A percentile compares a stretch with the other conserved stretches of the same genome.
Conservation (phyloP, 2,329 filamentous ascomycete genomes). For the Rosellinia necatrix region DNA sequence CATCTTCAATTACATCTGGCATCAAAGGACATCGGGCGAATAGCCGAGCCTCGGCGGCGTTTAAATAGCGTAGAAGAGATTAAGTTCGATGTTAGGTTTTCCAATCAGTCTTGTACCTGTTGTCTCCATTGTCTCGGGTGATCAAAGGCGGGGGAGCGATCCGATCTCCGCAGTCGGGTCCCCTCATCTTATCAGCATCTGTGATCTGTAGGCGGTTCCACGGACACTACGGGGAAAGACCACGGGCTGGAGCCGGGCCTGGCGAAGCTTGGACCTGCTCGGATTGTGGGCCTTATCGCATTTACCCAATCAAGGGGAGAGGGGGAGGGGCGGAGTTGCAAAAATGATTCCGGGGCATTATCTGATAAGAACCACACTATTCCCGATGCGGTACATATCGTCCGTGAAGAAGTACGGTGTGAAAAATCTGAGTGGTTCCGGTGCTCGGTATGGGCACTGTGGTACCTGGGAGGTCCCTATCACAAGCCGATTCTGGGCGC, state of each 20-base stretch:
- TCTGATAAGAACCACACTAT: constrained; percentile 28
- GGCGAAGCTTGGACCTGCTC: constrained; percentile 28
- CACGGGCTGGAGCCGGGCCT: not conserved
- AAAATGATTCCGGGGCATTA: constrained; percentile 30
- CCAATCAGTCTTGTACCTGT: constrained; percentile 32
- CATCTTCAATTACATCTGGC: not conserved
- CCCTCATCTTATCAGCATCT: constrained; percentile 16
- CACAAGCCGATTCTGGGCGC: constrained; percentile 17
- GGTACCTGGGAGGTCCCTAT: not conserved
- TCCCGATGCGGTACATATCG: constrained; percentile 19
- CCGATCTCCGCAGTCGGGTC: constrained; percentile 21
- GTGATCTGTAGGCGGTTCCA: not conserved
- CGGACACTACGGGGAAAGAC: not conserved
- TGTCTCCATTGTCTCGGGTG: too few relatives aligned
- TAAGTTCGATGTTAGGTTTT: too few relatives aligned
- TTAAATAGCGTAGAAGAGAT: constrained; percentile 11
- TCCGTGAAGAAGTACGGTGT: not conserved
- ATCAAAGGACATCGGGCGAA: constrained; percentile 5
- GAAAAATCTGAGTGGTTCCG: constrained; percentile 20
- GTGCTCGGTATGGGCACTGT: constrained; percentile 27
- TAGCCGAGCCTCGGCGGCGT: not conserved
- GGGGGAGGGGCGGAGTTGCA: constrained; percentile 1
- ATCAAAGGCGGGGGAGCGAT: too few relatives aligned
- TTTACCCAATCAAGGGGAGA: constrained; percentile 34
- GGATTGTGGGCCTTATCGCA: constrained; percentile 16